These are phyloP conservation scores for Podaxis rugospora DNA, from an alignment of 768 basidiomycete species.

Conservation along the genomic window DNA sequence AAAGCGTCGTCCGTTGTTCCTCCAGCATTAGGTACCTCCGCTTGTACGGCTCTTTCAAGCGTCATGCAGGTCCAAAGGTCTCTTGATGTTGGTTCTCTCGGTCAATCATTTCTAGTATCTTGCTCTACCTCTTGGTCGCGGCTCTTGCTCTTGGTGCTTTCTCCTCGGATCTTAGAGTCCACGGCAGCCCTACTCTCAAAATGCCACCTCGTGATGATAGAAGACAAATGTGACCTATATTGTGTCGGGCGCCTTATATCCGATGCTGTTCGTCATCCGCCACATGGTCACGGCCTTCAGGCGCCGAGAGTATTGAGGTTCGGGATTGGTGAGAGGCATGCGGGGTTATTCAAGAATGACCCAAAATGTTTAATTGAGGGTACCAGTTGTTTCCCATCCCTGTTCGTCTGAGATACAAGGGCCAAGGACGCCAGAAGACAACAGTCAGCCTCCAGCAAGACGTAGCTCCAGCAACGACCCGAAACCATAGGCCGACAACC, in stretches of 20 bases:
- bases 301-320: background rate
- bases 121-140: background rate
- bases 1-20: too few species aligned
- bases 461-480: too few species aligned
- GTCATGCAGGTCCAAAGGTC: background rate
- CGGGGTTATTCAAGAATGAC: background rate
- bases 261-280: background rate
- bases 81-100: background rate
- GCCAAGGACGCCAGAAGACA: too few species aligned
- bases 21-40: background rate
- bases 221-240: background rate
- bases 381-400: background rate
- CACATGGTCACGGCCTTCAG: background rate
- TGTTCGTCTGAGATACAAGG: background rate
- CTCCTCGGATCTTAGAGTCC: background rate
- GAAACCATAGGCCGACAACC: too few species aligned
- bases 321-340: background rate
- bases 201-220: background rate
- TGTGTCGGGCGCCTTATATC: background rate
- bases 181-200: background rate
- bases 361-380: background rate
- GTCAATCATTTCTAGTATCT: background rate
- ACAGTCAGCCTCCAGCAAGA: too few species aligned
- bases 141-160: background rate
- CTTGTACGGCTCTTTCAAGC: background rate